These are phyloP conservation scores for Nannochloris sp. DNA, from an alignment of 139 green algal genomes.

Conservation along the genomic window DNA sequence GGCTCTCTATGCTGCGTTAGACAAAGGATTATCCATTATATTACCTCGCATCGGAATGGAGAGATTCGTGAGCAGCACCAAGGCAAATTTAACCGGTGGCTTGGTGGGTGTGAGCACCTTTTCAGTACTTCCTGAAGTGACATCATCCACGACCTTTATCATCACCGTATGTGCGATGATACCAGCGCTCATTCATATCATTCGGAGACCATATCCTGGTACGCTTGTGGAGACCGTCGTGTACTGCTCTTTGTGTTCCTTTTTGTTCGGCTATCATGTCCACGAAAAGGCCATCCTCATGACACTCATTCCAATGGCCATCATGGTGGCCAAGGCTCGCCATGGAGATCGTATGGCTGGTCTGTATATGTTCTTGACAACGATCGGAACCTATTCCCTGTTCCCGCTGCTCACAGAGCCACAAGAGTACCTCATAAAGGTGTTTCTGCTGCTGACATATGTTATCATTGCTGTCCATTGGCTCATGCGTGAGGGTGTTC, in stretches of 20 bases:
- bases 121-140: slow-evolving; percentile 67
- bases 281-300: slow-evolving; percentile 91
- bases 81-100: slow-evolving; percentile 39
- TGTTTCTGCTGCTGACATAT: slow-evolving; percentile 39
- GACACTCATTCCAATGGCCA: slow-evolving; percentile 44
- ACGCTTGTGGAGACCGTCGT: slow-evolving; percentile 29
- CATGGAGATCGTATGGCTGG: background rate
- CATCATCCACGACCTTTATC: slow-evolving; percentile 21
- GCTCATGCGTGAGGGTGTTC: background rate
- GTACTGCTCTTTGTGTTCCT: slow-evolving; percentile 60
- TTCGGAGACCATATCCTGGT: slow-evolving; percentile 23
- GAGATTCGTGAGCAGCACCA: background rate
- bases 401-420: slow-evolving; percentile 72
- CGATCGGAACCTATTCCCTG: slow-evolving; percentile 47
- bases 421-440: slow-evolving; percentile 73
- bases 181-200: slow-evolving; percentile 51
- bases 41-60: slow-evolving; percentile 19
- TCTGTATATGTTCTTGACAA: slow-evolving; percentile 46
- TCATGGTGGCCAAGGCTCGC: slow-evolving; percentile 11
- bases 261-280: slow-evolving; percentile 91
- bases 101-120: slow-evolving; percentile 62
- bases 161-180: slow-evolving; percentile 51
- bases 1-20: slow-evolving; percentile 75
- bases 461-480: slow-evolving; percentile 14
- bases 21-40: slow-evolving; percentile 52